phyloP scores from a whole-genome alignment of 2,329 filamentous ascomycete species.

The Colletotrichum tabaci region DNA sequence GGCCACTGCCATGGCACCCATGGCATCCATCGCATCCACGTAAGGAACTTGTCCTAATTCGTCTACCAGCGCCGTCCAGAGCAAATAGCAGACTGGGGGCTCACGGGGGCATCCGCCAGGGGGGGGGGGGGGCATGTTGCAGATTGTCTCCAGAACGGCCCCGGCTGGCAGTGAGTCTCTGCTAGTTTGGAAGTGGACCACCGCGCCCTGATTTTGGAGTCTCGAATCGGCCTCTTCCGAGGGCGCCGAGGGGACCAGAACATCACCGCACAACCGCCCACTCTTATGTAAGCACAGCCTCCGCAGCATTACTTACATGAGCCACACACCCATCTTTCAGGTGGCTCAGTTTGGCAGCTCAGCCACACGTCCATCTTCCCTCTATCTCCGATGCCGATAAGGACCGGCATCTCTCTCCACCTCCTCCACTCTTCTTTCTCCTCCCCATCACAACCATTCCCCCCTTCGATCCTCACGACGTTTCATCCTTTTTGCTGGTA shows the following conservation, averaged over 20 bases:
- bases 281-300: too few relatives aligned
- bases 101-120: not conserved
- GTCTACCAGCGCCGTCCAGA: not conserved
- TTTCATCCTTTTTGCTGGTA: slow-evolving; percentile 19
- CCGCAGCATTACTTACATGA: not conserved
- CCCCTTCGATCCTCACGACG: slow-evolving; percentile 1
- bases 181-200: not conserved
- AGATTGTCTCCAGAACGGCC: not conserved
- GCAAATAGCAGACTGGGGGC: not conserved
- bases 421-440: not conserved
- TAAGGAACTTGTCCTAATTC: not conserved
- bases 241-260: not conserved
- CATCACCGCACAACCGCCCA: not conserved
- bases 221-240: slow-evolving; percentile 26
- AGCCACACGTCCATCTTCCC: not conserved
- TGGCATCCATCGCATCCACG: not conserved
- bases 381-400: not conserved
- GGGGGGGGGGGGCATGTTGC: too few relatives aligned
- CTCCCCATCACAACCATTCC: not conserved
- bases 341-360: not conserved
- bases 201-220: not conserved
- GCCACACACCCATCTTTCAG: too few relatives aligned
- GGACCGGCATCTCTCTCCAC: not conserved
- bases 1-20: slow-evolving; percentile 14
- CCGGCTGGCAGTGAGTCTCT: not conserved